Conservation (phyloP, 306 rosid species). For the Ochetophila trinervis region DNA sequence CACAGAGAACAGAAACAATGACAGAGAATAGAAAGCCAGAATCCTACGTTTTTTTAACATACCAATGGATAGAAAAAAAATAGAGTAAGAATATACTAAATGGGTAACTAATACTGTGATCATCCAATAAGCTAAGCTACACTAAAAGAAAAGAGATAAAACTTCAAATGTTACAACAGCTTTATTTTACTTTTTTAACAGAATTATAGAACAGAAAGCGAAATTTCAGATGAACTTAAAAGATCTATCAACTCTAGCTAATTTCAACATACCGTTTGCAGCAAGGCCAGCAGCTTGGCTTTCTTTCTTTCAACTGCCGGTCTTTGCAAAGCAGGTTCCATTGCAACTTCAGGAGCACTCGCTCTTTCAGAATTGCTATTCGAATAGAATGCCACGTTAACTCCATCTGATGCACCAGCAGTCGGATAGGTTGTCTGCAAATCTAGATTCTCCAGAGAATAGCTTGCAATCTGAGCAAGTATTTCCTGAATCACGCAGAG, state of each 20-base stretch:
- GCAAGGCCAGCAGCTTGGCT: slow-evolving; percentile 61
- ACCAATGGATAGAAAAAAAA: not conserved
- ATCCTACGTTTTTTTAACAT: not conserved
- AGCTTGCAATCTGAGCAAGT: slow-evolving; percentile 67
- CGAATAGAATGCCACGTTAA: slow-evolving; percentile 20
- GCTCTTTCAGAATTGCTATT: slow-evolving; percentile 10
- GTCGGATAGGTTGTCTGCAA: slow-evolving; percentile 26
- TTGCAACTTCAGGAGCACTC: slow-evolving; percentile 25
- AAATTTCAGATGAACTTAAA: no score
- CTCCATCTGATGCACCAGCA: slow-evolving; percentile 24
- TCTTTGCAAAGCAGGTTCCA: slow-evolving; percentile 33
- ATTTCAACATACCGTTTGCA: slow-evolving; percentile 57
- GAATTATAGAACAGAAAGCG: no score
- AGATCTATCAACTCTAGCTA: no score
- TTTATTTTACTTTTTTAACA: no score
- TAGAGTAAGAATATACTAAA: not conserved
- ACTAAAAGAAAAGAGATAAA: no score
- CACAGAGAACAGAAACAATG: not conserved
- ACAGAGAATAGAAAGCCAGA: no score
- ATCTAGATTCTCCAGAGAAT: slow-evolving; percentile 53
- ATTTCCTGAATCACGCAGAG: slow-evolving; percentile 67
- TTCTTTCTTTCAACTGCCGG: slow-evolving; percentile 52
- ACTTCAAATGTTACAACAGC: no score
- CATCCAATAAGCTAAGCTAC: no score
- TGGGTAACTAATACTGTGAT: not conserved